Evolutionary conservation across 768 basidiomycete genomes (phyloP).

Genomic region (Goffeauzyma gilvescens): DNA sequence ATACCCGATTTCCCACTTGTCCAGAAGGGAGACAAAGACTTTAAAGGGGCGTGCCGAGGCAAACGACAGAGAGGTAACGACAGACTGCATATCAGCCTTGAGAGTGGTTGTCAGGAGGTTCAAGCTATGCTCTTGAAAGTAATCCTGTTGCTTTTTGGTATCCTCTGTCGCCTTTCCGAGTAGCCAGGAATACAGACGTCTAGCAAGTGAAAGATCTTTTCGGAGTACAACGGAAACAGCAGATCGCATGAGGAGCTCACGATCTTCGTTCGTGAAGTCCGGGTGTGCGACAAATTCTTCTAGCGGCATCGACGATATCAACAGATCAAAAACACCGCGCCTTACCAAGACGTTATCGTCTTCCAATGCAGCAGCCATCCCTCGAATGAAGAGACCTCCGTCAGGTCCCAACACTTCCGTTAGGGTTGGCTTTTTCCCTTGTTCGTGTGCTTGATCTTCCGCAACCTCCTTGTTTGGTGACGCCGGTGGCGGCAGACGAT

Average conservation of each 20-base stretch:
- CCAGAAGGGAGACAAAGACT: slow-evolving; percentile 80
- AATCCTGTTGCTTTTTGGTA: slow-evolving; percentile 51
- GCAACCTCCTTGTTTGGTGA: too few species aligned
- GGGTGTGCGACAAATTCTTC: slow-evolving; percentile 2
- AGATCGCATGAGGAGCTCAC: slow-evolving; percentile 64
- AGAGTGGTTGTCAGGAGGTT: slow-evolving; percentile 52
- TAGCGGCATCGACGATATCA: slow-evolving; percentile 25
- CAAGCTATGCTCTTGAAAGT: slow-evolving; percentile 62
- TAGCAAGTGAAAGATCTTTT: slow-evolving; percentile 77
- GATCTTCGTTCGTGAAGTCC: slow-evolving; percentile 46
- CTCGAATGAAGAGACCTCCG: slow-evolving; percentile 82
- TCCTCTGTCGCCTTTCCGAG: slow-evolving; percentile 66
- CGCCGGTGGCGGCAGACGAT: slow-evolving; percentile 17
- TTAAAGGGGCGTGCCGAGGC: slow-evolving; percentile 78
- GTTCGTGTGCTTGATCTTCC: neutral
- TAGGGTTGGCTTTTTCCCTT: slow-evolving; percentile 33
- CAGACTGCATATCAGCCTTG: neutral
- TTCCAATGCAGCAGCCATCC: slow-evolving; percentile 73
- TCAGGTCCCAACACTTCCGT: slow-evolving; percentile 59
- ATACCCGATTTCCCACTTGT: slow-evolving; percentile 91
- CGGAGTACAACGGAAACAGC: slow-evolving; percentile 76
- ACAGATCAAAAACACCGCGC: slow-evolving; percentile 62
- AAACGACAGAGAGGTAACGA: slow-evolving; percentile 41
- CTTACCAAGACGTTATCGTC: slow-evolving; percentile 85
- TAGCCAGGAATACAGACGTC: slow-evolving; percentile 82